Base-by-base conservation (phyloP, 208 protist genomes). In the Acanthamoeba sp. region DNA sequence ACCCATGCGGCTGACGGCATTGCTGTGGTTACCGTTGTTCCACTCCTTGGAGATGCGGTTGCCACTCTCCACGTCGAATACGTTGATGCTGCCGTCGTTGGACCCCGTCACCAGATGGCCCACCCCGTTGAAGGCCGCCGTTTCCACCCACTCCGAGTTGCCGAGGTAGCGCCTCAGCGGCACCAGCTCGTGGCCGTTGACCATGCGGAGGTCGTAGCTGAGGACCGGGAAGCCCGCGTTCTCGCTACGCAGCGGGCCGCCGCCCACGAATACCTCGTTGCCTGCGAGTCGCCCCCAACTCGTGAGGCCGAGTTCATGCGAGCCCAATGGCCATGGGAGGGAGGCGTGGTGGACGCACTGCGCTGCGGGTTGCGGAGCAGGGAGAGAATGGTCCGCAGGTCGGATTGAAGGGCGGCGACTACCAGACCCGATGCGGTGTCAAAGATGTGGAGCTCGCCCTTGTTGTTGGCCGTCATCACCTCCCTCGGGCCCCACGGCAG, bases 381-480 rank as follows among this genome's bases (percentile, higher is more conserved):
- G 22, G 71, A 27, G 40, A 82, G 71, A 20, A 82, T 82, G 34
- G 71, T 82, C 7, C 71, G 34, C 18, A 82, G 71, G 71, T 48
- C 36, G 38, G 71, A 29, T 22, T 40, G 71, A 18, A 82, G 71
- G 36, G 71, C 50, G 40, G 71, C 71, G 34, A 82, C 71, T 34
- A 48, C 38, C 20, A 29, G 22, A 10, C 71, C 71, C 34, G 71
- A 82, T 4, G 38, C 1, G 36, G 71, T 82, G 40, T 82, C 71
- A 20, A 50, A 82, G 40, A 82, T 48, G 40, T 48, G 71, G 40
- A 82, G 29, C 40, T 82, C 71, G 34, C 71, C 71, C 40, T 82
- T 82, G 71, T 82, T 82, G 71, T 82, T 82, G 29, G 71, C 71
- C 38, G 71, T 82, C 18, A 82, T 82, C 9, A 82, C 71, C 71